Evolutionary conservation across 1,139 yeast genomes (phyloP).

Genomic region (Saccharomyces hybrid): DNA sequence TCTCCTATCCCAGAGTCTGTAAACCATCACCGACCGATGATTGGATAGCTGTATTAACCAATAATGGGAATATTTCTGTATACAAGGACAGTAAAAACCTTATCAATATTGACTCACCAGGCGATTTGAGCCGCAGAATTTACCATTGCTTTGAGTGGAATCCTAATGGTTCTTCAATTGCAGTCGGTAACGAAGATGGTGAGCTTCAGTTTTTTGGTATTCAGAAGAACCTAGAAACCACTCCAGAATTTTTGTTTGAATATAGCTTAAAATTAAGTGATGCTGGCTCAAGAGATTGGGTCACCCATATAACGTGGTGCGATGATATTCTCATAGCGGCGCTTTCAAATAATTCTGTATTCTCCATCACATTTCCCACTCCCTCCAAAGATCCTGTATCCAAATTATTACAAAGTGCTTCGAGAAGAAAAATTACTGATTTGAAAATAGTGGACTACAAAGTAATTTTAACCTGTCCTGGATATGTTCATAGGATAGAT

Average conservation of each 20-base stretch:
- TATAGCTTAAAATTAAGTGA: not conserved
- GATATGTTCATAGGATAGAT: constrained; percentile 14
- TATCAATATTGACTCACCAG: constrained; percentile 19
- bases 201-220: constrained; percentile 14
- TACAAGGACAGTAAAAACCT: constrained; percentile 12
- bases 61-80: constrained; percentile 24
- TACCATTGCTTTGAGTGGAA: constrained; percentile 30
- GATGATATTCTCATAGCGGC: constrained; percentile 5
- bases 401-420: constrained; percentile 8
- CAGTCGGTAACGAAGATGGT: constrained; percentile 26
- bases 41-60: constrained; percentile 26
- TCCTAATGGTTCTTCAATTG: constrained; percentile 17
- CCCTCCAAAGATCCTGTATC: not conserved
- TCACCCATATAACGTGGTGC: constrained; percentile 19
- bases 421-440: constrained; percentile 22
- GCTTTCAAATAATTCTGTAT: constrained; percentile 14
- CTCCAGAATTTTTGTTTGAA: not conserved
- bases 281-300: constrained; percentile 15
- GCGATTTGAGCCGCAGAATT: constrained; percentile 14
- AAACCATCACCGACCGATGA: constrained; percentile 18
- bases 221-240: constrained; percentile 8
- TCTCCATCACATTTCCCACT: constrained; percentile 1
- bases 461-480: constrained; percentile 17
- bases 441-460: constrained; percentile 10
- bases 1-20: constrained; percentile 17